Evolutionary conservation across 805 yeast species (phyloP), one percentile per base, ranked within the genome.

Genomic region (Kluyveromyces nonfermentans): DNA sequence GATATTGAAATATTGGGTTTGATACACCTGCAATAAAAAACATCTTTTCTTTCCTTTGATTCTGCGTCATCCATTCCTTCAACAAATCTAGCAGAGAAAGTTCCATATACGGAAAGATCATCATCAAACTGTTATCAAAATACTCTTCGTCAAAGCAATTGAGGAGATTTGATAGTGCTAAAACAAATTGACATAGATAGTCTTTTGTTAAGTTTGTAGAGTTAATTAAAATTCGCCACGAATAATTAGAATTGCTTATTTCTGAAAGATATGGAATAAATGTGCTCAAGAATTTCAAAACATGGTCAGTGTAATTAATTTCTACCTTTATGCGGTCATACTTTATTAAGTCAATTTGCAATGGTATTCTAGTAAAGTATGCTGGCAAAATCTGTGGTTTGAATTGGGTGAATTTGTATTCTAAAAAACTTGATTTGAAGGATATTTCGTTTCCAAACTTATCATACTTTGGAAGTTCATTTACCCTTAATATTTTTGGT

Each of bases 21-120:
- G 82, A 76, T 3, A 87, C 80, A 3, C 90, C 90, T 2, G 83
- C 72, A 39, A 82, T 62, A 51, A 67, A 76, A 20, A 58, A 56
- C 12, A 44, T 46, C 16, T 50, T 45, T 1, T 52, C 40, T 12
- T 43, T 45, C 9, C 49, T 37, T 10, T 50, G 46, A 25, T 46
- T 22, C 63, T 64, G 25, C 52, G 65, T 47, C 64, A 69, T 41
- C 55, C 62, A 47, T 7, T 42, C 39, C 33, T 68, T 67, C 41
- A 78, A 57, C 1, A 72, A 49, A 46, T 76, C 79, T 36, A 79
- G 63, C 46, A 77, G 72, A 2, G 81, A 75, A 1, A 80, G 73
- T 49, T 82, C 88, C 35, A 79, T 64, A 25, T 78, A 71, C 2
- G 88, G 88, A 50, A 75, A 73, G 47, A 62, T 69, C 54, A 64